A percentile compares a stretch with the other conserved stretches of the same genome.
These are phyloP conservation scores for Tetrahymena elliotti DNA, from an alignment of 73 alveolate species.

Conservation along the genomic window DNA sequence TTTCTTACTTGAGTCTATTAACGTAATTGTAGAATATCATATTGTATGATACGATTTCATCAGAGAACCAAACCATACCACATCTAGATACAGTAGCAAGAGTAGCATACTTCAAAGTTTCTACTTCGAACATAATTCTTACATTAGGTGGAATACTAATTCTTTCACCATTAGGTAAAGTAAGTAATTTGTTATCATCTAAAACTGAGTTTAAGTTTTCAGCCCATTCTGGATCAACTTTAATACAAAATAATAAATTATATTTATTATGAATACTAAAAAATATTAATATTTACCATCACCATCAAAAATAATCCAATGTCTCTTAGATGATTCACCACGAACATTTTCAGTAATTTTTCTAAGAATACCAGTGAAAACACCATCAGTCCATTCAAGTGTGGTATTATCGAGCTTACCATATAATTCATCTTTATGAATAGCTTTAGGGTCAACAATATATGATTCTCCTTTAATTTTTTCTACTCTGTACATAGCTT, in stretches of 20 bases:
- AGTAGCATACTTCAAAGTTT: conserved; percentile 98
- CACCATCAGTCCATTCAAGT: conserved; percentile 99
- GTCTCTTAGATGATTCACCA: conserved; percentile 94
- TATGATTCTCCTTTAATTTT: conserved; percentile 94
- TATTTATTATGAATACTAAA: neutral
- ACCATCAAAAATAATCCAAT: conserved; percentile 99
- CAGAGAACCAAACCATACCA: conserved; percentile 99
- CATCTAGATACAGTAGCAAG: conserved; percentile 99
- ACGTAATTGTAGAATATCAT: conserved; percentile 86
- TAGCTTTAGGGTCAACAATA: conserved; percentile 98
- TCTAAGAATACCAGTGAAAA: conserved; percentile 93
- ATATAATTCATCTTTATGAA: conserved; percentile 94
- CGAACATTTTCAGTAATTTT: conserved; percentile 90
- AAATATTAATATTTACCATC: conserved; percentile 43
- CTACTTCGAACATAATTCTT: conserved; percentile 99
- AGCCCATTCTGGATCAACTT: conserved; percentile 99
- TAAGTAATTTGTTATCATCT: conserved; percentile 97
- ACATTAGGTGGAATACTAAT: conserved; percentile 98
- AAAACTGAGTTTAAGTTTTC: conserved; percentile 98
- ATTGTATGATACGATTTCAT: conserved; percentile 79
- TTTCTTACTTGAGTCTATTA: conserved; percentile 75
- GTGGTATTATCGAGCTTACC: conserved; percentile 99
- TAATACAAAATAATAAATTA: neutral
- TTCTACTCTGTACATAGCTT: conserved; percentile 90
- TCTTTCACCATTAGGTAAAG: conserved; percentile 99